phyloP scores from a whole-genome alignment of 768 basidiomycete species.

The Amanita muscaria region DNA sequence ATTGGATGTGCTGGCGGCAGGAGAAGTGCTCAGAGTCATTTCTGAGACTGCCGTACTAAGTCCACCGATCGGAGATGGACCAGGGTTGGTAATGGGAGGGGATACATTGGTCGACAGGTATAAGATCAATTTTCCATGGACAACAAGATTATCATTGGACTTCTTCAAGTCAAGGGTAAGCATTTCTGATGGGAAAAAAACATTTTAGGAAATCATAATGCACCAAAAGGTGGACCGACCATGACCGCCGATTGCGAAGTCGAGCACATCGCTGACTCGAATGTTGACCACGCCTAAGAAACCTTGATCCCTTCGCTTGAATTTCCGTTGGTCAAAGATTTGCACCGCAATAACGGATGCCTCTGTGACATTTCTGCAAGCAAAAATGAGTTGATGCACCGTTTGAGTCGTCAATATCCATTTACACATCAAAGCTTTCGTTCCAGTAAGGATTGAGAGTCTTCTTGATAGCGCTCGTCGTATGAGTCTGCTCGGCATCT shows the following conservation, averaged over 20 bases:
- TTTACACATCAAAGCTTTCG: constrained; percentile 95
- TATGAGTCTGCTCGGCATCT: constrained; percentile 95
- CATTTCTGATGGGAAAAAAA: constrained; percentile 58
- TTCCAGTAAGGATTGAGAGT: constrained; percentile 95
- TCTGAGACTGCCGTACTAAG: constrained; percentile 51
- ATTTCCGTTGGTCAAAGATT: constrained; percentile 98
- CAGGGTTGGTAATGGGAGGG: constrained; percentile 78
- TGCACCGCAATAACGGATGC: constrained; percentile 97
- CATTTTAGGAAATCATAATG: constrained; percentile 7
- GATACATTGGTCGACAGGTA: constrained; percentile 89
- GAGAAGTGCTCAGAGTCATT: constrained; percentile 53
- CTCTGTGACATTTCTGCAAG: constrained; percentile 81
- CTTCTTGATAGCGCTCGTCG: constrained; percentile 95
- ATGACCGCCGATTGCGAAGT: constrained; percentile 87
- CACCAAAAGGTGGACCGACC: constrained; percentile 43
- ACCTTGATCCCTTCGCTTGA: constrained; percentile 96
- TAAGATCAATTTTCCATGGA: constrained; percentile 95
- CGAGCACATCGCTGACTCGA: constrained; percentile 81
- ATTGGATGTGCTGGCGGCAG: constrained; percentile 49
- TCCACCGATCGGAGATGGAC: constrained; percentile 62
- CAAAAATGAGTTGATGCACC: constrained; percentile 8
- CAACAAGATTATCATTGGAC: constrained; percentile 97
- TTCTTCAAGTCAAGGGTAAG: constrained; percentile 94
- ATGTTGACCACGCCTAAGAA: constrained; percentile 98
- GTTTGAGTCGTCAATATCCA: constrained; percentile 3